Evolutionary conservation across 106 monocot genomes (phyloP).

Genomic region (Dendrobium nobile): DNA sequence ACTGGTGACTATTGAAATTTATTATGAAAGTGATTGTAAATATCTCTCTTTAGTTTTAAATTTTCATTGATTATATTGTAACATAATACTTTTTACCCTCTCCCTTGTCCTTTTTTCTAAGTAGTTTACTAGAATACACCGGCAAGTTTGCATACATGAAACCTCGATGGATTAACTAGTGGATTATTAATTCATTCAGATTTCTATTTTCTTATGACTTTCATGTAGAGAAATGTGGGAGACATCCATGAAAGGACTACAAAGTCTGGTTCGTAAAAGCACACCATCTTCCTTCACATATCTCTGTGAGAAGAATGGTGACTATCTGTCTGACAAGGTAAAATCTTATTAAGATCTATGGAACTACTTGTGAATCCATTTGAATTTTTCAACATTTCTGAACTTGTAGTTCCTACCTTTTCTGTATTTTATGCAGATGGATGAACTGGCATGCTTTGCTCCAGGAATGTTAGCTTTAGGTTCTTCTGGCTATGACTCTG

Average conservation of each 20-base stretch:
- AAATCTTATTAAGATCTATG: not conserved
- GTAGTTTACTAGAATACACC: not conserved
- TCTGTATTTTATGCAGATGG: slow-evolving; percentile 57
- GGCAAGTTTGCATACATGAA: too few species aligned
- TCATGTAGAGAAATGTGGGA: slow-evolving; percentile 89
- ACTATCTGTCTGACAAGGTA: slow-evolving; percentile 68
- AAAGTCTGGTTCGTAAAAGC: slow-evolving; percentile 56
- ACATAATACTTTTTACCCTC: not conserved
- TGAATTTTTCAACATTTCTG: not conserved
- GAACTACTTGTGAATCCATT: not conserved
- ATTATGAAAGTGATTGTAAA: not conserved
- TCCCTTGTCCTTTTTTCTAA: not conserved
- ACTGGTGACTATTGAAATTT: not conserved
- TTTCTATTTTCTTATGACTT: not conserved
- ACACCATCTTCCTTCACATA: slow-evolving; percentile 82
- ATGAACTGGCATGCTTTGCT: slow-evolving; percentile 90
- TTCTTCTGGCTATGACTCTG: slow-evolving; percentile 59
- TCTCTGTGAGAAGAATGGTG: slow-evolving; percentile 86
- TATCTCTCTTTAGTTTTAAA: not conserved
- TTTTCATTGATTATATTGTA: not conserved
- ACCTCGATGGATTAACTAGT: not conserved
- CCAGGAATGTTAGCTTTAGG: slow-evolving; percentile 91
- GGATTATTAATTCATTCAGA: not conserved
- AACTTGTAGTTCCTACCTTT: not conserved
- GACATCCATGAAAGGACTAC: slow-evolving; percentile 77